phyloP scores from a whole-genome alignment of 108 stramenopile species.

The Licmophora abbreviata region DNA sequence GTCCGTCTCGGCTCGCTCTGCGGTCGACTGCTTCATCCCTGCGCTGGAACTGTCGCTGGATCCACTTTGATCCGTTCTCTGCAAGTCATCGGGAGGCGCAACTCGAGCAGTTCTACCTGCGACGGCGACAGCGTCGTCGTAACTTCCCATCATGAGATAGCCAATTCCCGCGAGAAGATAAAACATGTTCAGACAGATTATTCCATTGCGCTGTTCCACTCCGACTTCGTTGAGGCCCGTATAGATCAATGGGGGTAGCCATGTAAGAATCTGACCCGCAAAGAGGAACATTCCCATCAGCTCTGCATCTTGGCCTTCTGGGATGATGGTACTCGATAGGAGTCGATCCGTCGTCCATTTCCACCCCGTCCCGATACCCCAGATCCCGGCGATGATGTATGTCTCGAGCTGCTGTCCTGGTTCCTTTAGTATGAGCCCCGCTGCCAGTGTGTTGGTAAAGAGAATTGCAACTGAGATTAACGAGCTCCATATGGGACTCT shows the following conservation, averaged over 20 bases:
- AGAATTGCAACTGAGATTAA: conserved; percentile 9
- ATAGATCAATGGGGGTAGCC: conserved; percentile 67
- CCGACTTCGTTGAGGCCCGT: conserved; percentile 61
- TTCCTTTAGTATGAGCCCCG: conserved; percentile 22
- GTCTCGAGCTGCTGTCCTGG: conserved; percentile 32
- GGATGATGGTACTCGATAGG: conserved; percentile 46
- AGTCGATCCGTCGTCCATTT: conserved; percentile 52
- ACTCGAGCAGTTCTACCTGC: too few relatives aligned
- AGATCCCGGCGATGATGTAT: conserved; percentile 54
- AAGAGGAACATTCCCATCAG: conserved; percentile 67
- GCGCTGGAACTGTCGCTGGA: too few relatives aligned
- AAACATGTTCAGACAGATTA: conserved; percentile 23
- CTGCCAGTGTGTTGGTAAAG: not conserved
- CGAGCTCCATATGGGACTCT: conserved; percentile 31
- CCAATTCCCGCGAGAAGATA: conserved; percentile 16
- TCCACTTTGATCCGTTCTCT: too few relatives aligned
- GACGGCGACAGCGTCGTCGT: conserved; percentile 6
- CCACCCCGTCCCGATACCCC: conserved; percentile 73
- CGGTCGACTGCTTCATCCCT: too few relatives aligned
- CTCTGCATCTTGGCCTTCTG: conserved; percentile 68
- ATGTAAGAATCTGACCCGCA: conserved; percentile 48
- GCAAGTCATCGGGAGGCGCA: too few relatives aligned
- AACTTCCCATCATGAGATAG: conserved; percentile 20
- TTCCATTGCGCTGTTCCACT: conserved; percentile 33
- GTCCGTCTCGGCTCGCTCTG: too few relatives aligned